Base-by-base conservation (phyloP, 768 basidiomycete genomes). In the Cystobasidium tubakii region DNA sequence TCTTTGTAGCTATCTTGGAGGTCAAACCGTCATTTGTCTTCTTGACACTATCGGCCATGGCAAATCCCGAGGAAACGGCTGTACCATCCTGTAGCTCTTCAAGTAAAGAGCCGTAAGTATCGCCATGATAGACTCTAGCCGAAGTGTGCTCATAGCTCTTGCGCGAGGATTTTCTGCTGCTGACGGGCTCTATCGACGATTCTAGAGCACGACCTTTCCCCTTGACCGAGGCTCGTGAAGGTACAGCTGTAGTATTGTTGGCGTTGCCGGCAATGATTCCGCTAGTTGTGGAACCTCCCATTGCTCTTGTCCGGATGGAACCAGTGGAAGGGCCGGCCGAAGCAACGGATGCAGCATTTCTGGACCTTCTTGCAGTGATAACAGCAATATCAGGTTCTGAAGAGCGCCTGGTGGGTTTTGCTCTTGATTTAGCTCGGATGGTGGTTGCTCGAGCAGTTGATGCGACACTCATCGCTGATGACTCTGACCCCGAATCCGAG, bases 1-100 rank as follows among this genome's bases (percentile, higher is more conserved):
- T 34, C 55, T 71, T 57, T n/a, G 50, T 69, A 31, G 42, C 66
- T 2, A 27, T 44, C n/a, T 46, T 46, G 27, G 39, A 27, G 34
- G 31, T 42, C 15, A 33, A 13, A 33, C 13, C 57, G 19, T 50
- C 46, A 19, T 15, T 50, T 21, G 46, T 50, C n/a, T n/a, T 50
- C 9, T 4, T 50, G 4, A n/a, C 21, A 4, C n/a, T 50, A 19
- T 19, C n/a, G 21, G 4, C 4, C 10, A 50, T 15, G 21, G 46
- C 46, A 21, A n/a, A 50, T n/a, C n/a, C 46, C n/a, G 46, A 19
- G 4, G 46, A 50, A 3, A 50, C 46, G 4, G 46, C 46, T n/a
- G 46, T 50, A 50, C 46, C 21, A n/a, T 21, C 21, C 21, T 50
- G 12, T 3, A 50, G 46, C 21, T 50, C 46, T n/a, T 50, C 46